Conservation (phyloP, 495 filamentous ascomycete species). For the Beverwykella pulmonaria region DNA sequence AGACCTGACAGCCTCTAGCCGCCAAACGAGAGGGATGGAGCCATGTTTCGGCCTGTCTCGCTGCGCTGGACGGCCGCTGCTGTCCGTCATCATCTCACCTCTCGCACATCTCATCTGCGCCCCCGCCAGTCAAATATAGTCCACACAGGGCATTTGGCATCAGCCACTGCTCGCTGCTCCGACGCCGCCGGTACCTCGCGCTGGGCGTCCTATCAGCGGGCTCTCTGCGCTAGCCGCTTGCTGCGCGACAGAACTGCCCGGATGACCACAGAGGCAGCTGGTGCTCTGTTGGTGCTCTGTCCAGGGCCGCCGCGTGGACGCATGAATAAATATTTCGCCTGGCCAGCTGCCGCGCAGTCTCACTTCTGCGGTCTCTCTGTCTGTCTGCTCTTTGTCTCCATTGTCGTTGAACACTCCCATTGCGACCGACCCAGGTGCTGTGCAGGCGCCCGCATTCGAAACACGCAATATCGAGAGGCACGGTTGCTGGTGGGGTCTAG, state of each 20-base stretch:
- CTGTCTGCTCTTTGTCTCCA: constrained; percentile 1
- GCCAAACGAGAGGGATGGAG: too few species aligned
- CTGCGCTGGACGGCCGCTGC: too few species aligned
- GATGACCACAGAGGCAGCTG: constrained; percentile 28
- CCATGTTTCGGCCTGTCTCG: too few species aligned
- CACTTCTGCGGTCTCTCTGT: background rate
- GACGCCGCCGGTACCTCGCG: constrained; percentile 12
- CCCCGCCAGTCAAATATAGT: too few species aligned
- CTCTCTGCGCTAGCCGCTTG: constrained; percentile 21
- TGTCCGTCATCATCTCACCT: too few species aligned
- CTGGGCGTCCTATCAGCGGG: constrained; percentile 18
- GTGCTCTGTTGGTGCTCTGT: constrained; percentile 17
- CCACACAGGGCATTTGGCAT: background rate
- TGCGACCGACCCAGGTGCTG: background rate
- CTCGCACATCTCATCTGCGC: too few species aligned
- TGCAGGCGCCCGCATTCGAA: constrained; percentile 33
- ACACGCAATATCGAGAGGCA: constrained; percentile 36
- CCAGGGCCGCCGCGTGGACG: constrained; percentile 5
- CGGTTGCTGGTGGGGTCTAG: constrained; percentile 24
- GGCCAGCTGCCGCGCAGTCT: background rate
- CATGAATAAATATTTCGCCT: constrained; percentile 26
- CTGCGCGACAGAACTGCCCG: constrained; percentile 30
- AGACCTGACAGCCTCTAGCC: too few species aligned
- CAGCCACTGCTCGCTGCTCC: background rate
- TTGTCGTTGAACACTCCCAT: constrained; percentile 20